A percentile compares a stretch with the other conserved stretches of the same genome.
phyloP scores from a whole-genome alignment of 352 stramenopile species.

The Globisporangium spiculum region DNA sequence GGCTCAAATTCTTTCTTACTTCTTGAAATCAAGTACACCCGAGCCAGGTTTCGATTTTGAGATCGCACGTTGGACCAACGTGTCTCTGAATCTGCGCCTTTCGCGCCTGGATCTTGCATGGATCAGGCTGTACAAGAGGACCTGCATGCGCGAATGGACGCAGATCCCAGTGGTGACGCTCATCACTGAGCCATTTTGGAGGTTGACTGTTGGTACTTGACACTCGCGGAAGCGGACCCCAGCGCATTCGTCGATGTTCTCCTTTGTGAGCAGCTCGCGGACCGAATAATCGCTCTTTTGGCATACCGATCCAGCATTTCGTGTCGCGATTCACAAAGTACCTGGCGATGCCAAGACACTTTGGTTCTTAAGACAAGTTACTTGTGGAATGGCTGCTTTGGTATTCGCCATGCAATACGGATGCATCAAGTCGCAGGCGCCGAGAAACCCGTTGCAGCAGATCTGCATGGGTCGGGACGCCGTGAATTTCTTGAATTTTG shows the following conservation, averaged over 20 bases:
- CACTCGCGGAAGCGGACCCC: not conserved
- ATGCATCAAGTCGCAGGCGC: not conserved
- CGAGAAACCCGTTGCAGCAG: slow-evolving; percentile 1
- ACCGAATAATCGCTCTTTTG: too few species aligned
- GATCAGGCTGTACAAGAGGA: not conserved
- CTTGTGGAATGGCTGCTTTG: not conserved
- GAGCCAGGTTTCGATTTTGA: slow-evolving; percentile 10
- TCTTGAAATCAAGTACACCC: not conserved
- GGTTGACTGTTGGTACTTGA: not conserved
- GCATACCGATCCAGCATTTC: too few species aligned
- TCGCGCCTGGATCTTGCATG: not conserved
- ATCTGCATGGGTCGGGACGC: not conserved
- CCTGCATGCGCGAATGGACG: not conserved
- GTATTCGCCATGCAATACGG: not conserved
- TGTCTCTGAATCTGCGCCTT: slow-evolving; percentile 9
- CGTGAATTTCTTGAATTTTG: not conserved
- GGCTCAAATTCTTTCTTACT: not conserved
- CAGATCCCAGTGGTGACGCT: not conserved
- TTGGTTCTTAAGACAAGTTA: not conserved
- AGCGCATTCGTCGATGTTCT: not conserved
- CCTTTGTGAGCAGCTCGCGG: not conserved
- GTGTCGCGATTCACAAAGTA: too few species aligned
- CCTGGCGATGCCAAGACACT: too few species aligned
- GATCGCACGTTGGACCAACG: slow-evolving; percentile 4
- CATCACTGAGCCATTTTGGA: not conserved